These are phyloP conservation scores for Elongisporangium senticosum DNA, from an alignment of 352 stramenopile species.

Conservation along the genomic window DNA sequence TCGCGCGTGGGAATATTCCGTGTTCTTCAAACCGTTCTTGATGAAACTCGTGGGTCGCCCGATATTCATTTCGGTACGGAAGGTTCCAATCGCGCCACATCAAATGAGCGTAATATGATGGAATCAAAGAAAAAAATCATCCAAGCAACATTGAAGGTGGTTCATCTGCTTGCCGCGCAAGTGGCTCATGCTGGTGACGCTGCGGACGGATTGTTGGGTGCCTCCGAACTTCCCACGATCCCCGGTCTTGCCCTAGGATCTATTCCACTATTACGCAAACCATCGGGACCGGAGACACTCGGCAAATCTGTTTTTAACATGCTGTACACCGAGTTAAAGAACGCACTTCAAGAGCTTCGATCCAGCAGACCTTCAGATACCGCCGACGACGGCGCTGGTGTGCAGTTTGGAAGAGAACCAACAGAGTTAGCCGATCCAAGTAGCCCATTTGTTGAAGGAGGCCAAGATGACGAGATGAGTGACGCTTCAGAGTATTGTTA, in stretches of 20 bases:
- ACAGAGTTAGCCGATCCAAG: conserved; percentile 38
- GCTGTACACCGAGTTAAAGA: conserved; percentile 87
- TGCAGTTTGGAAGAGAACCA: conserved; percentile 29
- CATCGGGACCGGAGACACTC: conserved; percentile 81
- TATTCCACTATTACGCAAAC: conserved; percentile 78
- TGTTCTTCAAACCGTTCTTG: conserved; percentile 86
- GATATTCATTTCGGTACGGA: conserved; percentile 19
- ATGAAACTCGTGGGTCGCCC: conserved; percentile 66
- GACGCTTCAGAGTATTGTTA: conserved; percentile 87
- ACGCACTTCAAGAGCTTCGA: conserved; percentile 72
- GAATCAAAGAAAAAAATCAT: conserved; percentile 77
- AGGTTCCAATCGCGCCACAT: conserved; percentile 12
- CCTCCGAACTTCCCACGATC: conserved; percentile 40
- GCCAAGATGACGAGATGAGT: conserved; percentile 21
- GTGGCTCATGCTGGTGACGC: conserved; percentile 74
- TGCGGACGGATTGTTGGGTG: conserved; percentile 45
- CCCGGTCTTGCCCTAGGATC: conserved; percentile 46
- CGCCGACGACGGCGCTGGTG: conserved; percentile 6
- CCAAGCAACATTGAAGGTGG: conserved; percentile 81
- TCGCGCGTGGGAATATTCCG: conserved; percentile 87
- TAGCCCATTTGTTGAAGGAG: conserved; percentile 24
- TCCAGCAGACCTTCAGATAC: conserved; percentile 13
- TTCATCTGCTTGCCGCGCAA: conserved; percentile 85
- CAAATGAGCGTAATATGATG: conserved; percentile 30
- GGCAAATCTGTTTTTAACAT: conserved; percentile 90